Conservation (phyloP, 2,329 filamentous ascomycete genomes). For the Colletotrichum horii region DNA sequence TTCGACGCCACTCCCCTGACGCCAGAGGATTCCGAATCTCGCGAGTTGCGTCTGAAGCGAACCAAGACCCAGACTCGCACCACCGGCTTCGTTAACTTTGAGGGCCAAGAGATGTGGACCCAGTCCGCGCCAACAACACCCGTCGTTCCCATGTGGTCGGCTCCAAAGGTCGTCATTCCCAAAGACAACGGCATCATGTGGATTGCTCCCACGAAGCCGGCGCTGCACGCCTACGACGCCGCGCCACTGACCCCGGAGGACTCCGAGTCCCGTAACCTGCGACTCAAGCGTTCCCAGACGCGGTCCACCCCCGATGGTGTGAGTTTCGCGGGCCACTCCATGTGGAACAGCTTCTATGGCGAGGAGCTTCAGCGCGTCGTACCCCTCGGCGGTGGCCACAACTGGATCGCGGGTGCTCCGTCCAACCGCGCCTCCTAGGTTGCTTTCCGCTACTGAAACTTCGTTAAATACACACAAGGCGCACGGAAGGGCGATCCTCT, state of each 20-base stretch:
- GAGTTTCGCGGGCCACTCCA: slow-evolving; percentile 1
- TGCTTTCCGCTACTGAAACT: neutral
- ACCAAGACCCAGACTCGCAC: neutral
- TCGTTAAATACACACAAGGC: neutral
- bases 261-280: slow-evolving; percentile 1
- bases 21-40: slow-evolving; percentile 9
- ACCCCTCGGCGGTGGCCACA: neutral
- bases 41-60: slow-evolving; percentile 3
- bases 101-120: slow-evolving; percentile 15
- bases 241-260: slow-evolving; percentile 4
- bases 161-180: neutral
- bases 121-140: neutral
- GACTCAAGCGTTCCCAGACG: neutral
- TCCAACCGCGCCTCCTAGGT: neutral
- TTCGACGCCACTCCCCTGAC: neutral
- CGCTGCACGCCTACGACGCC: neutral
- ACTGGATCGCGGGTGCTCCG: slow-evolving; percentile 5
- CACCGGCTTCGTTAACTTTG: slow-evolving; percentile 20
- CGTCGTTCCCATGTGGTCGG: slow-evolving; percentile 5
- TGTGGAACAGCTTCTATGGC: slow-evolving; percentile 16
- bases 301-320: slow-evolving; percentile 3
- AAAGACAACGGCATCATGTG: neutral
- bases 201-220: neutral
- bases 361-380: neutral
- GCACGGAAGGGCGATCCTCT: neutral